phyloP scores from a whole-genome alignment of 2,329 filamentous ascomycete species.

The Exophiala alcalophila region DNA sequence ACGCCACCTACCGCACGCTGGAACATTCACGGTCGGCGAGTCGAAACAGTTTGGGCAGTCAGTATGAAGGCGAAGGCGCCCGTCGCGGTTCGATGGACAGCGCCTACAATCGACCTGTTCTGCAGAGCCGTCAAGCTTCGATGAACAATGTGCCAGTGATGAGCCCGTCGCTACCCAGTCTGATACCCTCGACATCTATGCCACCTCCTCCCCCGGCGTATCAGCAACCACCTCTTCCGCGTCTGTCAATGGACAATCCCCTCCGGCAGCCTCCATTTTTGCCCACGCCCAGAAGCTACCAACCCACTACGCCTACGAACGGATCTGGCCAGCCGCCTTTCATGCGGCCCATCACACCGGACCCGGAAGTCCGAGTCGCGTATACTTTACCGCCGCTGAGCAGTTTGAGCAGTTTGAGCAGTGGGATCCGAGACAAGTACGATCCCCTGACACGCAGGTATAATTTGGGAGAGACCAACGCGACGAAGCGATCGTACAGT shows the following conservation, averaged over 20 bases:
- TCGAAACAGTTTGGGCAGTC: slow-evolving; percentile 24
- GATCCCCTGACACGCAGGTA: slow-evolving; percentile 7
- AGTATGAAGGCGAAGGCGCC: slow-evolving; percentile 11
- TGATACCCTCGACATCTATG: slow-evolving; percentile 16
- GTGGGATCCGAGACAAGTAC: neutral
- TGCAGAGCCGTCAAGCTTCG: slow-evolving; percentile 17
- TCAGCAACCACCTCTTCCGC: neutral
- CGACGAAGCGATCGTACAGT: slow-evolving; percentile 20
- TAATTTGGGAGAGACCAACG: slow-evolving; percentile 9
- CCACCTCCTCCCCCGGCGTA: slow-evolving; percentile 22
- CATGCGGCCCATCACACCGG: slow-evolving; percentile 6
- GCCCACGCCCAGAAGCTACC: slow-evolving; percentile 4
- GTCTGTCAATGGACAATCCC: slow-evolving; percentile 5
- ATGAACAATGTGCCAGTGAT: slow-evolving; percentile 15
- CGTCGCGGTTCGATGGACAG: slow-evolving; percentile 26
- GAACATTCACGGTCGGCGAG: slow-evolving; percentile 25
- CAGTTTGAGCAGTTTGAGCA: too few species aligned
- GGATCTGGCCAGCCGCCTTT: neutral
- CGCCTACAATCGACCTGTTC: slow-evolving; percentile 12
- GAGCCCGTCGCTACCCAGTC: slow-evolving; percentile 13
- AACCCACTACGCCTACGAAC: neutral
- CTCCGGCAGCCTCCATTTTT: slow-evolving; percentile 3
- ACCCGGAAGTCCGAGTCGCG: slow-evolving; percentile 3
- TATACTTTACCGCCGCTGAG: slow-evolving; percentile 12
- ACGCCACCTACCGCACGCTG: slow-evolving; percentile 10